These are phyloP conservation scores for Myriosclerotinia duriaeana DNA, from an alignment of 2,329 filamentous ascomycete genomes.

Conservation along the genomic window DNA sequence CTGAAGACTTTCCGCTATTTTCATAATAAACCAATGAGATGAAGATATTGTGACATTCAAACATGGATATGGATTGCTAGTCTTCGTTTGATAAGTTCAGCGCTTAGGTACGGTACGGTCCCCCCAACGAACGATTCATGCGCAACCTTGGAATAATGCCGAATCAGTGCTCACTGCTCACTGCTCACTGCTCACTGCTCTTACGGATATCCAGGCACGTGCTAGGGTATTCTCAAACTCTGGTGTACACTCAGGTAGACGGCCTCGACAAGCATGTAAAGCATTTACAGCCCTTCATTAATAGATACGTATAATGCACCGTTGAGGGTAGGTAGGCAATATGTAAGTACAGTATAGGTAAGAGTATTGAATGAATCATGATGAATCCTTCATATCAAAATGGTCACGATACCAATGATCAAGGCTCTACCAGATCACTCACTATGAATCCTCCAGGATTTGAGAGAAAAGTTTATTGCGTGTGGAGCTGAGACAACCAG, in stretches of 20 bases:
- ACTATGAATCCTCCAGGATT: not conserved
- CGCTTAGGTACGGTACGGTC: constrained; percentile 5
- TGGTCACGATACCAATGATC: not conserved
- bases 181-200: no score
- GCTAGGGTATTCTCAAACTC: not conserved
- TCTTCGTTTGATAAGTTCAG: constrained; percentile 15
- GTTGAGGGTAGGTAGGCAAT: not conserved
- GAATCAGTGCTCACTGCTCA: constrained; percentile 19
- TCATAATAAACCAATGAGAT: constrained; percentile 12
- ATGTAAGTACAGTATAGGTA: not conserved
- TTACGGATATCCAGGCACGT: not conserved
- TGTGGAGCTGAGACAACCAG: constrained; percentile 11
- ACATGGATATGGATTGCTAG: constrained; percentile 18
- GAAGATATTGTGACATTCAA: not conserved
- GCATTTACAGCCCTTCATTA: not conserved
- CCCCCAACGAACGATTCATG: not conserved
- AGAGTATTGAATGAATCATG: no score
- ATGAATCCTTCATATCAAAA: not conserved
- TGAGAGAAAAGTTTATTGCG: not conserved
- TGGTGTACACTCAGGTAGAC: constrained; percentile 4
- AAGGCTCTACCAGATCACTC: no score
- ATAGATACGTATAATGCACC: not conserved
- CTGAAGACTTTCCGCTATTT: not conserved
- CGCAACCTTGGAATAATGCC: not conserved
- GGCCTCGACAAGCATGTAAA: constrained; percentile 7